Evolutionary conservation across 2,329 filamentous ascomycete species (phyloP), one percentile per base, ranked within the genome.

Genomic region (Hymenoscyphus scutula): DNA sequence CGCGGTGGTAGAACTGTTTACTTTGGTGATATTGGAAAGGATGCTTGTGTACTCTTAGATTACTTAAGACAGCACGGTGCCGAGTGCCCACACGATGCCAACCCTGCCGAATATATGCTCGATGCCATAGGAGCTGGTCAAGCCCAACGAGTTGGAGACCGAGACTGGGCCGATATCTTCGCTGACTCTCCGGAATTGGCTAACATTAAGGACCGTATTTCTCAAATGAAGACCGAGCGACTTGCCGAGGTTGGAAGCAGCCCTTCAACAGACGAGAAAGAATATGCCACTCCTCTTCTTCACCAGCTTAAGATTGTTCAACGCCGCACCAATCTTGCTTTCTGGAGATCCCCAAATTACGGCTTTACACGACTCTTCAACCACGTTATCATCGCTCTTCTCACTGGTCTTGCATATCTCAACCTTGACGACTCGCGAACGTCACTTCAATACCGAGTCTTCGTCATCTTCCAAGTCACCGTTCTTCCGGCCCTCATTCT

Each of bases 331-430:
- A 89, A 92, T 74, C 79, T 91, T 3, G 83, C 90, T 0, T 94
- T 90, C 79, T 97, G 91, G 91, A 84, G 92, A 51, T 90, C 89
- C 1, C 90, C 90, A 38, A 92, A 96, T 78, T 97, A 97, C 74
- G 87, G 92, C 59, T 95, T 96, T 75, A 96, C 92, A 0, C 85
- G 92, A 19, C 79, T 96, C 19, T 96, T 94, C 80, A 93, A 90
- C 73, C 92, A 96, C 74, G 79, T 94, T 64, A 84, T 87, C 64
- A 90, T 96, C 67, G 88, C 90, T 1, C 72, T 96, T 15, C 78
- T 96, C 61, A 91, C 89, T 0, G 92, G 92, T 69, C 81, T 96
- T 13, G 89, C 89, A 37, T 97, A 89, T 75, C 80, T 96, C 56
- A 84, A 91, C 64, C 84, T 96, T 8, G 87, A 94, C 72, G 77